Evolutionary conservation across 192 early-diverging fungal species (phyloP), one percentile per base, ranked within the genome.

Genomic region (Gaertneriomyces semiglobifer): DNA sequence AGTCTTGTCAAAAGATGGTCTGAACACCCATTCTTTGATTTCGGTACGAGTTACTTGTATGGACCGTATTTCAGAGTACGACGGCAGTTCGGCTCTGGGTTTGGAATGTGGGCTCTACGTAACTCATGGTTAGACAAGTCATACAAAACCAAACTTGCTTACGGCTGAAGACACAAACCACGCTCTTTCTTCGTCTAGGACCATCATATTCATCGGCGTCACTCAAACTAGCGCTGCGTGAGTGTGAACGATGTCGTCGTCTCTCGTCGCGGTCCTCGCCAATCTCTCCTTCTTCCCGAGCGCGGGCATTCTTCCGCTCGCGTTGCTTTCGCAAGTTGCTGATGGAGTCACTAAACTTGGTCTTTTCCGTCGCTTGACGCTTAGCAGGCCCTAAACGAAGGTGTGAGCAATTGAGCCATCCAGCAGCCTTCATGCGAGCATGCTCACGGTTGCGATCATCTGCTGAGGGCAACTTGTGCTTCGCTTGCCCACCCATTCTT

Each of bases 31-130:
- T 8, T 61, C 66, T 5, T 39, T 40, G 10, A 68, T 47, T 44
- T 68, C 58, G 38, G 66, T 47, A 1, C 66, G 66, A 14, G 57
- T 68, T 14, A 68, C 11, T 52, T 68, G 66, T 16, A 60, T 11
- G 1, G 44, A 7, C n/a, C 59, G 11, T 12, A 68, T 25, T 46
- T 68, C 45, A 46, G 6, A 14, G 39, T 41, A 60, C 0, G 66
- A 41, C n/a, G 66, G 66, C 20, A 68, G 2, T 33, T 33, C 25
- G 25, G 25, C 25, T 33, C 25, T 0, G 25, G 25, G 25, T 33
- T 33, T 33, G 25, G 25, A 0, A 33, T 33, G 25, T 33, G 25
- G 25, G 25, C 25, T 33, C 25, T 33, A 2, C 25, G 25, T 33
- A 33, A 2, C 25, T 33, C 25, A 33, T 0, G 25, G 25, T 33